Evolutionary conservation across 2,329 filamentous ascomycete species (phyloP).

Genomic region (Grosmannia serpens): DNA sequence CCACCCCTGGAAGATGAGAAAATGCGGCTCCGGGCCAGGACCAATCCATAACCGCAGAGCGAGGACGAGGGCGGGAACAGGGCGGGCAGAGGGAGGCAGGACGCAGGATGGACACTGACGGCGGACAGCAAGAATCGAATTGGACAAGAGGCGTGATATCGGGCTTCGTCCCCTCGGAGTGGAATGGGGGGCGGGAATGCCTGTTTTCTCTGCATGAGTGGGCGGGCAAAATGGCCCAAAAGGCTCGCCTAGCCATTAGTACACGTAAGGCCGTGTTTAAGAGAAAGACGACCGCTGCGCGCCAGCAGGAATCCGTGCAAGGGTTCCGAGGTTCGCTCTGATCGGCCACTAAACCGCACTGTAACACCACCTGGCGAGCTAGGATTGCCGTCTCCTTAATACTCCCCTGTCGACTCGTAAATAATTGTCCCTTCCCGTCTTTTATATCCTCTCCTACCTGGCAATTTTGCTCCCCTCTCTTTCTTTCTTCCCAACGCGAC

Average conservation of each 20-base stretch:
- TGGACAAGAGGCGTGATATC: neutral
- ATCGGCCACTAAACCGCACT: neutral
- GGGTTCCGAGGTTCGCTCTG: neutral
- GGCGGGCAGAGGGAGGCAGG: neutral
- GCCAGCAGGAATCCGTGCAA: neutral
- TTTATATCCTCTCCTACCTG: neutral
- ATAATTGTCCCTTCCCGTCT: neutral
- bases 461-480: slow-evolving; percentile 2
- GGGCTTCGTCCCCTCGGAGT: neutral
- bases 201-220: neutral
- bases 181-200: neutral
- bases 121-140: neutral
- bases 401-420: neutral
- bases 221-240: neutral
- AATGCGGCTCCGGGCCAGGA: no score
- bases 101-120: neutral
- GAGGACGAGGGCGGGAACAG: no score
- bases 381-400: neutral
- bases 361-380: neutral
- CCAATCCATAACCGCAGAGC: neutral
- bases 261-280: neutral
- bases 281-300: no score
- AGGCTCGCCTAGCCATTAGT: neutral
- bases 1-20: no score
- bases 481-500: neutral